Conservation (phyloP, 2,329 filamentous ascomycete genomes). For the Pestalotiopsis sp. region DNA sequence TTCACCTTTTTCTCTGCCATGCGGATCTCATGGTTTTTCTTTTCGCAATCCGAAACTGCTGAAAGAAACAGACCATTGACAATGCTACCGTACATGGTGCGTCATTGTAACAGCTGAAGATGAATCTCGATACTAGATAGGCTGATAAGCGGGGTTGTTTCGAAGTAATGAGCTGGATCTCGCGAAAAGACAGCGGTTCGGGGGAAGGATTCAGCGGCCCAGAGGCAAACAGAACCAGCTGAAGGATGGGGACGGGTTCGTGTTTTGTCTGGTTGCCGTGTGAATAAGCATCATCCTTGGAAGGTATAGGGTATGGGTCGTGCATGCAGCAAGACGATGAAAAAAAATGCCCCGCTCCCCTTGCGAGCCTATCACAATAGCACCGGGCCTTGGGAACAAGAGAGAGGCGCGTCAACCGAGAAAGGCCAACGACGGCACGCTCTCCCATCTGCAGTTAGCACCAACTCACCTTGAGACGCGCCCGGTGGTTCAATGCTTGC, state of each 20-base stretch:
- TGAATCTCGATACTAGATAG: not conserved
- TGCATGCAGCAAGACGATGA: conserved; percentile 1
- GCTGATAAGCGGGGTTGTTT: not conserved
- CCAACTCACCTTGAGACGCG: conserved; percentile 6
- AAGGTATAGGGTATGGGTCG: conserved; percentile 9
- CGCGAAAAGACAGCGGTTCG: not conserved
- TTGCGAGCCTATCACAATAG: not conserved
- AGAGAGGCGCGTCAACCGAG: conserved; percentile 9
- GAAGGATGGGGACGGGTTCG: not conserved
- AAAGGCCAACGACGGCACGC: not conserved
- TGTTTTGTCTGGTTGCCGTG: conserved; percentile 11
- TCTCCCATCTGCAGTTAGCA: not conserved
- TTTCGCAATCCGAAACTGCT: conserved; percentile 4
- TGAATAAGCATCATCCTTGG: conserved; percentile 15
- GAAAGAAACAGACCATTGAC: not conserved
- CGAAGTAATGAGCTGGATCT: not conserved
- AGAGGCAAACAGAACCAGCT: not conserved
- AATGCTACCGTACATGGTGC: not conserved
- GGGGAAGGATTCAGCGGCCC: not conserved
- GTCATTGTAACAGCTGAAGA: not conserved
- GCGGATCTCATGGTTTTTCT: not conserved
- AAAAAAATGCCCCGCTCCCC: conserved; percentile 5
- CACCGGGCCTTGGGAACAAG: not conserved
- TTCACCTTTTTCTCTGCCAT: not conserved
- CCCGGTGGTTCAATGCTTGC: not conserved